Base-by-base conservation (phyloP, 2,329 filamentous ascomycete genomes). In the Davidsoniella eucalypti region DNA sequence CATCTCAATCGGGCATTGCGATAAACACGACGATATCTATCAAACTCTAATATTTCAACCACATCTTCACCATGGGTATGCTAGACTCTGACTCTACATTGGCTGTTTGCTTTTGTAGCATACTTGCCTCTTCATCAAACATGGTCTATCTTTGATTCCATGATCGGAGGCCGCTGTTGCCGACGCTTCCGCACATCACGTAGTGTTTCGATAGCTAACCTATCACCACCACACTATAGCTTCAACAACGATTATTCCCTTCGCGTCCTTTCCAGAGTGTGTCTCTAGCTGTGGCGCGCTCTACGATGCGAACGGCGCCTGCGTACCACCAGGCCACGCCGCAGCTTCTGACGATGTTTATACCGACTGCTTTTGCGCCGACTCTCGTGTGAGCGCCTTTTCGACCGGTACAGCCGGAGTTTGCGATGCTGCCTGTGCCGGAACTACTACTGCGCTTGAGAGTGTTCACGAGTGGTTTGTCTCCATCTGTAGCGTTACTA, bases 341-440 rank as follows among this genome's bases (percentile, higher is more conserved):
- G 69, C 65, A 21, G 68, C 64, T 3, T 62, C 72, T 4, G 62
- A 65, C 5, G 69, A 70, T 46, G 72, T 69, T 41, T 85, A 82
- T 61, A 69, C 76, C 47, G 68, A 70, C 36, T 93, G 87, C 65
- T 87, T 93, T 67, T 94, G 87, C 66, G 67, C 71, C 57, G 77
- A 82, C 46, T 55, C 69, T 10, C 66, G 71, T 18, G 70, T 92
- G 2, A 65, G 70, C 3, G 63, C 70, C 7, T 78, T 87, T 51
- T 72, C 74, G 29, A 65, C 67, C 9, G 72, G 69, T 33, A 69
- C 72, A 3, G 65, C 69, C 4, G 75, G 75, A 4, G 72, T 84
- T 12, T 88, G 85, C 64, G 73, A 78, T 53, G 58, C 65, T 14
- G 69, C 67, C 18, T 87, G 82, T 58, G 14, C 33, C 12, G 53